Evolutionary conservation across 2,329 filamentous ascomycete species (phyloP).

Genomic region (Aspergillus udagawae): DNA sequence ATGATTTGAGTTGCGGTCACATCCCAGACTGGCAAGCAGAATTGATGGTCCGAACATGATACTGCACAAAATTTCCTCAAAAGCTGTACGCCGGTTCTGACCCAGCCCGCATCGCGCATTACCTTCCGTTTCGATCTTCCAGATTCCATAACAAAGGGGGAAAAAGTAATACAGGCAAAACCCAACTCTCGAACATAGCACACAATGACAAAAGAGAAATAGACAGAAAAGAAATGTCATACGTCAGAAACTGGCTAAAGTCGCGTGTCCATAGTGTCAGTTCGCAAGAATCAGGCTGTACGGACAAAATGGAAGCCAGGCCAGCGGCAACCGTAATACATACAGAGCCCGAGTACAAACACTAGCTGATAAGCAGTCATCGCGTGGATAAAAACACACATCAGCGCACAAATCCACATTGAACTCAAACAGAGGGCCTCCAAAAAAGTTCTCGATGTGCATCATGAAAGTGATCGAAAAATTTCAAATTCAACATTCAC

Average conservation of each 20-base stretch:
- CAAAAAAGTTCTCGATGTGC: not conserved
- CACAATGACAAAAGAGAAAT: slow-evolving; percentile 10
- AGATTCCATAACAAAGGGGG: slow-evolving; percentile 11
- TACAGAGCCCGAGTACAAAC: slow-evolving; percentile 2
- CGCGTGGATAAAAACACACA: not conserved
- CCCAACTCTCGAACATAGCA: slow-evolving; percentile 15
- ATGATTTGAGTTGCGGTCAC: not conserved
- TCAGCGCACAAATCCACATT: not conserved
- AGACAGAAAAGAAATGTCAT: slow-evolving; percentile 3
- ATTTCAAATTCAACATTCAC: not conserved
- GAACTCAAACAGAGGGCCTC: not conserved
- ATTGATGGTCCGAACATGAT: not conserved
- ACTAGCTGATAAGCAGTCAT: not conserved
- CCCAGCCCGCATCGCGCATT: slow-evolving; percentile 11
- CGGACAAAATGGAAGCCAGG: not conserved
- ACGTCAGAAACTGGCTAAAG: slow-evolving; percentile 4
- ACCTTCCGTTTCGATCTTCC: slow-evolving; percentile 4
- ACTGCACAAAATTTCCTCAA: slow-evolving; percentile 8
- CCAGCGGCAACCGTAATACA: slow-evolving; percentile 8
- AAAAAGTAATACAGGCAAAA: slow-evolving; percentile 9
- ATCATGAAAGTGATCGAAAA: not conserved
- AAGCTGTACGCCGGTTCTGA: slow-evolving; percentile 13
- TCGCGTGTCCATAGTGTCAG: not conserved
- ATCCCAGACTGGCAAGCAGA: not conserved
- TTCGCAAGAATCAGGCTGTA: not conserved